These are phyloP conservation scores for Eucalyptus shirleyi DNA, from an alignment of 345 rosid genomes.

Conservation along the genomic window DNA sequence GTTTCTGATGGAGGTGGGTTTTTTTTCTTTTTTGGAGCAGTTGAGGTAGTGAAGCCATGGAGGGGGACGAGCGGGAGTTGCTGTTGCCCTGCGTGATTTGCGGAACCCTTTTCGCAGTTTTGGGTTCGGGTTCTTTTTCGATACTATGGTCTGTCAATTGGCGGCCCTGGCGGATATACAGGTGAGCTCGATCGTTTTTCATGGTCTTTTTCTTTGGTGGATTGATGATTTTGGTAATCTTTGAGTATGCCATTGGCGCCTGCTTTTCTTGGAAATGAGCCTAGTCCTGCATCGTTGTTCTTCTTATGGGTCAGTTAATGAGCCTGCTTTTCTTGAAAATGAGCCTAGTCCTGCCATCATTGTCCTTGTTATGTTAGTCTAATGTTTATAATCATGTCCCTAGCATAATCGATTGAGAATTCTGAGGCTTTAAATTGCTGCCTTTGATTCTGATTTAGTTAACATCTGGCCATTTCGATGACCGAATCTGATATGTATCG, in stretches of 20 bases:
- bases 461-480: neutral
- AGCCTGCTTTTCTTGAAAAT: neutral
- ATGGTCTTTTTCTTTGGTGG: neutral
- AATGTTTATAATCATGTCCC: neutral
- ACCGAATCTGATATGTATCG: neutral
- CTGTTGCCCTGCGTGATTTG: slow-evolving; percentile 69
- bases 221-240: neutral
- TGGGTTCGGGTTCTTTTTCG: slow-evolving; percentile 70
- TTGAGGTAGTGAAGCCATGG: slow-evolving; percentile 55
- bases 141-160: slow-evolving; percentile 94
- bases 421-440: neutral
- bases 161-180: slow-evolving; percentile 98
- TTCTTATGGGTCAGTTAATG: neutral
- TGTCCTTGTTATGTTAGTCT: neutral
- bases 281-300: neutral
- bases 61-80: slow-evolving; percentile 54
- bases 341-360: neutral
- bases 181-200: slow-evolving; percentile 22
- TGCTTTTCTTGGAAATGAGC: neutral
- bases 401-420: neutral
- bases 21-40: slow-evolving; percentile 4
- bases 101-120: slow-evolving; percentile 70
- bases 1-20: neutral
- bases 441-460: neutral
- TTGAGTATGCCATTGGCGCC: neutral